Conservation (phyloP, 163 green algal species). For the Scenedesmus sp. region DNA sequence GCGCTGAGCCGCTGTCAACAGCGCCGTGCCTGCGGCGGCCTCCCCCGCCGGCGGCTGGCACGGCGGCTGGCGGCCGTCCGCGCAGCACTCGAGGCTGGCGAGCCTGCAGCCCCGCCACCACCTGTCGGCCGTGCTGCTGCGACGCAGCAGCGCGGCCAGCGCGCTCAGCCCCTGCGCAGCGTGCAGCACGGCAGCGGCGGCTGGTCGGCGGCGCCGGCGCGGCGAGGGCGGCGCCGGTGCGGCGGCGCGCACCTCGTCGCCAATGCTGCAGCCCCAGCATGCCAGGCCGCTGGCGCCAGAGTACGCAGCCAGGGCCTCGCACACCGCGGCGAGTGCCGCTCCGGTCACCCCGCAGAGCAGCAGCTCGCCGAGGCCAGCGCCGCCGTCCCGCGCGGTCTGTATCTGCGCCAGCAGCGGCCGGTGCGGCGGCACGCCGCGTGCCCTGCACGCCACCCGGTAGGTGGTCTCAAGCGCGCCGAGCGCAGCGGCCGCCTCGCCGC, state of each 20-base stretch:
- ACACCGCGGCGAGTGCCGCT: not conserved
- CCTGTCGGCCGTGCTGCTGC: constrained; percentile 1
- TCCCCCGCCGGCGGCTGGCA: not conserved
- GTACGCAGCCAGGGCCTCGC: constrained; percentile 27
- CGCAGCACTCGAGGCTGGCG: not conserved
- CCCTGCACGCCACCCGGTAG: constrained; percentile 24
- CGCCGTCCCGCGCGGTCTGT: constrained; percentile 13
- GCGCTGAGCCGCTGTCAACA: too few relatives aligned
- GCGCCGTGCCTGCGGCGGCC: too few relatives aligned
- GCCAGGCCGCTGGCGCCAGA: not conserved
- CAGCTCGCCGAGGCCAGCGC: too few relatives aligned
- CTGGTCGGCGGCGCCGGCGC: too few relatives aligned
- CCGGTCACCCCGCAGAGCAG: too few relatives aligned
- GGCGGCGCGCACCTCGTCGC: constrained; percentile 32
- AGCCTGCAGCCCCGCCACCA: constrained; percentile 36
- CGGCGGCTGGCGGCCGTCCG: constrained; percentile 15
- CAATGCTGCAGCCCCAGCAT: constrained; percentile 28
- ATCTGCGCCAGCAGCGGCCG: constrained; percentile 22
- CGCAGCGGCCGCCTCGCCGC: not conserved
- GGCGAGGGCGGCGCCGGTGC: too few relatives aligned
- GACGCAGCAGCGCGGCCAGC: constrained; percentile 10
- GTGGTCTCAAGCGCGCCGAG: constrained; percentile 33
- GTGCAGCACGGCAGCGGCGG: too few relatives aligned
- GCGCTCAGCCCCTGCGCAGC: constrained; percentile 17
- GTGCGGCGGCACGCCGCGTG: not conserved